Evolutionary conservation across 2,329 filamentous ascomycete species (phyloP).

Genomic region (Diplodia seriata): DNA sequence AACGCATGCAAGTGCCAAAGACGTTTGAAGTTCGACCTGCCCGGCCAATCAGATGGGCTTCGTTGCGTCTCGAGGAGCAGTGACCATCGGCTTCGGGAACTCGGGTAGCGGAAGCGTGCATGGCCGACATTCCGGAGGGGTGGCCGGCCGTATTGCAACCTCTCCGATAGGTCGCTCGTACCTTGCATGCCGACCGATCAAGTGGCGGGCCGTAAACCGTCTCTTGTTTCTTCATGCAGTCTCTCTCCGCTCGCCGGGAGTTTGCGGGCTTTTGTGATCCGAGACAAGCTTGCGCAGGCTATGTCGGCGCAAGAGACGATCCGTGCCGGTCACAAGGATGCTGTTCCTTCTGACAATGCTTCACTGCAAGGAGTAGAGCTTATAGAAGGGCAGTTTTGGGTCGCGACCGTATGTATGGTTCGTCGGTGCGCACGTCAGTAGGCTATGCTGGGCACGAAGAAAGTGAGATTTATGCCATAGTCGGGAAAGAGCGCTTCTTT

Average conservation of each 20-base stretch:
- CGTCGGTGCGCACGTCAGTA: no score
- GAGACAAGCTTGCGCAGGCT: neutral
- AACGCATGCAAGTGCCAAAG: neutral
- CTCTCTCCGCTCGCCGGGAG: neutral
- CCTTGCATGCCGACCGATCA: neutral
- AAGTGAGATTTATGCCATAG: neutral
- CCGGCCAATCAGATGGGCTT: neutral
- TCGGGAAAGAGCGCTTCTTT: neutral
- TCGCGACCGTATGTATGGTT: neutral
- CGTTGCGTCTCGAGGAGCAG: neutral
- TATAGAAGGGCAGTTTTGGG: neutral
- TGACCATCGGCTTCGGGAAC: conserved; percentile 8
- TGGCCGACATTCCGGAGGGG: neutral
- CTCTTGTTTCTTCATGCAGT: neutral
- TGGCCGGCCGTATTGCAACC: neutral
- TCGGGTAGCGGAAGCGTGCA: neutral
- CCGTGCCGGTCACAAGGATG: neutral
- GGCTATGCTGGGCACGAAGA: neutral
- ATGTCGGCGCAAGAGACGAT: neutral
- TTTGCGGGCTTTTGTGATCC: neutral
- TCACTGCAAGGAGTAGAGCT: no score
- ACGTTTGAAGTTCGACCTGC: neutral
- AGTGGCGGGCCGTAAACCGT: neutral
- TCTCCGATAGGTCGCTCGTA: neutral
- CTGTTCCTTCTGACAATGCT: neutral